Base-by-base conservation (phyloP, 305 asterid genomes). In the Rubia peregrina region DNA sequence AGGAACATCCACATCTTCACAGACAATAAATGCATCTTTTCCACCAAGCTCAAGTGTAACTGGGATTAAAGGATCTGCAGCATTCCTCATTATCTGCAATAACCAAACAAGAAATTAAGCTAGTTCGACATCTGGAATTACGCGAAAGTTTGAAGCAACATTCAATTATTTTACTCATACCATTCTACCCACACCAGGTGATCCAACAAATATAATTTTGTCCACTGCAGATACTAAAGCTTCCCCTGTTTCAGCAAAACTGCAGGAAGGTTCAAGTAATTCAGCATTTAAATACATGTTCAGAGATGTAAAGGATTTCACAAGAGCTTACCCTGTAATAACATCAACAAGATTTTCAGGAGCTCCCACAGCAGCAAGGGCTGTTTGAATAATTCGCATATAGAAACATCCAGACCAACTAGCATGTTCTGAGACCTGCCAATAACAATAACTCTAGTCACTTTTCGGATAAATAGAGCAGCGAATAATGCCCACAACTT, bases 371-470 rank as follows among this genome's bases (percentile, higher is more conserved):
- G 97, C 96, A 72, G 90, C 83, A 76, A 94, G 96, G 64, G 99
- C 99, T 21, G 90, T 89, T 77, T 89, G 97, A 74, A 94, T 94
- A 75, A 94, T 94, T 72, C 89, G 90, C 80, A 91, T 61, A 82
- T 94, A 94, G 79, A 94, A 94, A 83, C 97, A 94, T 76, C 97
- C 97, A 14, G 98, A 94, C 97, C 99, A 94, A 84, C 99, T 94
- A 49, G 99, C 97, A 78, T 94, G 89, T 79, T 94, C 99, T 60
- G 99, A 94, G 79, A 91, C 96, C 99, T 94, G 81, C 73, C 51
- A 22, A 55, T 16, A n/a, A 33, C 30, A 74, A 43, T 67, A 62
- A 48, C 1, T 36, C 38, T 8, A 10, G 64, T 64, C 68, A 59
- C 12, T 55, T 26, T 59, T 69, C 67, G 26, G 46, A 76, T 40